Evolutionary conservation across 2,329 filamentous ascomycete species (phyloP).

Genomic region (Fusarium ambrosium): DNA sequence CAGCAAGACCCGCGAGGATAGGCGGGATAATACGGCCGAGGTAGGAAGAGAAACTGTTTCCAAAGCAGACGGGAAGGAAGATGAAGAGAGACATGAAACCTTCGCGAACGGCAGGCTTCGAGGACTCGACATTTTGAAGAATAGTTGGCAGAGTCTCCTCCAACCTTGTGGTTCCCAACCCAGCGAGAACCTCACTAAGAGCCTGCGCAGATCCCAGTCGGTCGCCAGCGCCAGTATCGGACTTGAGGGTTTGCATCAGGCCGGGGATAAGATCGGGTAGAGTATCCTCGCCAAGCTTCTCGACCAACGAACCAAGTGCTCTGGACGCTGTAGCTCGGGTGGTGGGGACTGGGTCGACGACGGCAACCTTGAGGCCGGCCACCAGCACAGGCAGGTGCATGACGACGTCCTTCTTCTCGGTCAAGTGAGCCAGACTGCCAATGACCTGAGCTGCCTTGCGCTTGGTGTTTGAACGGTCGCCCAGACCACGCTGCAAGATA

Average conservation of each 20-base stretch:
- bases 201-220: slow-evolving; percentile 96
- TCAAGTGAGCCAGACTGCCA: slow-evolving; percentile 95
- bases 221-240: slow-evolving; percentile 95
- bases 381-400: slow-evolving; percentile 93
- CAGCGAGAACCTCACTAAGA: slow-evolving; percentile 94
- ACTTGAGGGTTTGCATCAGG: slow-evolving; percentile 97
- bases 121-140: slow-evolving; percentile 93
- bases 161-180: slow-evolving; percentile 89
- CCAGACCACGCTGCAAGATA: slow-evolving; percentile 92
- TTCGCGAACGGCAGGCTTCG: slow-evolving; percentile 91
- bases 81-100: slow-evolving; percentile 99
- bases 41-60: slow-evolving; percentile 97
- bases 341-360: slow-evolving; percentile 95
- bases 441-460: slow-evolving; percentile 98
- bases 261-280: slow-evolving; percentile 97
- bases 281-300: slow-evolving; percentile 97
- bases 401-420: slow-evolving; percentile 93
- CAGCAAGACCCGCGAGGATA: slow-evolving; percentile 92
- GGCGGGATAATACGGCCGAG: slow-evolving; percentile 95
- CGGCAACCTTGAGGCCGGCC: slow-evolving; percentile 86
- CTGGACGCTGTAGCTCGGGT: slow-evolving; percentile 97
- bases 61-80: slow-evolving; percentile 98
- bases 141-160: slow-evolving; percentile 98
- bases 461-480: slow-evolving; percentile 93
- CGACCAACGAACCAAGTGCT: slow-evolving; percentile 94